Evolutionary conservation across 2,329 filamentous ascomycete species (phyloP), one percentile per base, ranked within the genome.

Genomic region (Emericellopsis cladophorae): DNA sequence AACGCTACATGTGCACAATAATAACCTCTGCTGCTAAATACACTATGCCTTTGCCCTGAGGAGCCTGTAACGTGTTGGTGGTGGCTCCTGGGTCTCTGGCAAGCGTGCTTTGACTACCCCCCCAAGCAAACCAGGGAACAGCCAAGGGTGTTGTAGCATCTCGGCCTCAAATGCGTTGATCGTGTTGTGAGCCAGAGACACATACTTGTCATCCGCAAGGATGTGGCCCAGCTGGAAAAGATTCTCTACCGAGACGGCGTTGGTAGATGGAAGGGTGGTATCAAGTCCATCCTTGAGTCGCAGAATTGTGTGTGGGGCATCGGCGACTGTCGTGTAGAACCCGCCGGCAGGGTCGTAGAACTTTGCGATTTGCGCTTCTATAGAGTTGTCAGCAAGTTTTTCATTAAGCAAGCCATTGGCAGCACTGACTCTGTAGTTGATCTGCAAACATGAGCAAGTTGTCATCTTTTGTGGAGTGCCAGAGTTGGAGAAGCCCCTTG

Each of bases 231-330:
- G 74, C 1, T 86, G 79, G 61, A 92, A 84, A n/a, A 96, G 67
- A 54, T 96, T 96, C 14, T 76, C 73, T 0, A 86, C 84, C n/a
- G 84, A 83, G 6, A 90, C 75, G 32, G 86, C 87, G 55, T 98
- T 98, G 40, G 85, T 83, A 0, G 87, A 92, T 1, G 92, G 92
- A 45, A 92, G 82, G 2, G 87, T 81, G 5, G 86, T 86, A 59
- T 98, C 92, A 74, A 95, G 95, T 48, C 88, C 92, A 46, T 93
- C 87, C 62, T 98, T 98, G 39, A 95, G 74, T 21, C 90, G 81
- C 45, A 96, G 75, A 44, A 95, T 81, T 23, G 82, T 73, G 51
- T 88, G 77, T 1, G 78, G 66, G 9, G 81, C 77, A 34, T 70
- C 61, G 11, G 67, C 62, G 5, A 71, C 64, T 2, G 83, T 88